Conservation (phyloP, 805 yeast species). For the Metschnikowia borealis region DNA sequence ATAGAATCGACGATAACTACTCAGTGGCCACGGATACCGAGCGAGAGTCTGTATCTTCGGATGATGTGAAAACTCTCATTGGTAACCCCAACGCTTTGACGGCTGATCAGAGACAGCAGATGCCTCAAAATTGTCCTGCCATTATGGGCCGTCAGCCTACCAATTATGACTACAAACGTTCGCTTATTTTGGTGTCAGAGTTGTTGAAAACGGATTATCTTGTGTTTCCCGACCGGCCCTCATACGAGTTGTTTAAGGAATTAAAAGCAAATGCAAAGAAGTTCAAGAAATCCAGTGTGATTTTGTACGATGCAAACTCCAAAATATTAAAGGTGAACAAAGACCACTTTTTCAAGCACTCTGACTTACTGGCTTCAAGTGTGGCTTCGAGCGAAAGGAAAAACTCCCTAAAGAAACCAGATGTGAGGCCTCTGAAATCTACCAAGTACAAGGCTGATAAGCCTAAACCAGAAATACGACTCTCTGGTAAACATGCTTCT, state of each 20-base stretch:
- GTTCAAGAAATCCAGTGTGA: constrained; percentile 19
- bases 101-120: neutral
- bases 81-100: neutral
- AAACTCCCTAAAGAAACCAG: neutral
- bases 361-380: neutral
- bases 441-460: neutral
- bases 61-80: constrained; percentile 2
- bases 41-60: constrained; percentile 2
- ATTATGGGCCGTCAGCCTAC: constrained; percentile 22
- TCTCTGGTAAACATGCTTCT: neutral
- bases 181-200: constrained; percentile 30
- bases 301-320: constrained; percentile 20
- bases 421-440: neutral
- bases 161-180: constrained; percentile 26
- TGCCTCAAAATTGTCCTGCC: neutral
- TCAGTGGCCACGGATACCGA: constrained; percentile 2
- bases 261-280: constrained; percentile 22
- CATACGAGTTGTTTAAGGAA: constrained; percentile 28
- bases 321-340: constrained; percentile 8
- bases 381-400: neutral
- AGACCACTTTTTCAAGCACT: neutral
- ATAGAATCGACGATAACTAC: neutral
- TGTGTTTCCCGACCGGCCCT: constrained; percentile 29
- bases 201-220: constrained; percentile 26
- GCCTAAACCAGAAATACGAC: neutral